Evolutionary conservation across 208 protist genomes (phyloP), one percentile per base, ranked within the genome.

Genomic region (Angomonas ambiguus): DNA sequence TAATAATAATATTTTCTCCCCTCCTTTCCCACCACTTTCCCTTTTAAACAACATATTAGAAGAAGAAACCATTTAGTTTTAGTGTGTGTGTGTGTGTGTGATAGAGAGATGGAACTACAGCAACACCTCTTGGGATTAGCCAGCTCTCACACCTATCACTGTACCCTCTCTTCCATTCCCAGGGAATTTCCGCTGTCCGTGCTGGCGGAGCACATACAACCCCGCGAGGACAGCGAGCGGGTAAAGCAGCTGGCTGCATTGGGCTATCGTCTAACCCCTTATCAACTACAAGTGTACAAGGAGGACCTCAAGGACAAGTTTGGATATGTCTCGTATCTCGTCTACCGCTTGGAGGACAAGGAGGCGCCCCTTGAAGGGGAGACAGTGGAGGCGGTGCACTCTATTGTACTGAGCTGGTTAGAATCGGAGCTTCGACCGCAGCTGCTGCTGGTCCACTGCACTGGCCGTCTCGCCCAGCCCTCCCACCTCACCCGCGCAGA

Each of bases 261-360:
- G 10, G 18, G 20, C 45, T 53, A 53, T n/a, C 45, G 45, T 20
- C 45, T 53, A 3, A 24, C 20, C 18, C 45, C 45, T 20, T 53
- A 53, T 20, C 45, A 53, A 20, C 45, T 53, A 20, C 45, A 53
- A 24, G 45, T 53, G 3, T 53, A 27, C 45, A 53, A 53, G 45
- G 45, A 53, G 45, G 45, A 53, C 20, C 45, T 53, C 5, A 8
- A 8, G 18, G 13, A 53, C 16, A 53, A 53, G 45, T 53, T 53
- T 53, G 45, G 45, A 5, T 53, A 53, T n/a, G 45, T 53, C 8
- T 4, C 45, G 18, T 53, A 53, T 20, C 10, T 53, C 18, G 45
- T 24, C 45, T 53, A 27, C 45, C 45, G 3, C 8, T 5, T 24
- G 18, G 20, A 53, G 18, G 45, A 24, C n/a, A n/a, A n/a, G n/a